Base-by-base conservation (phyloP, 148 eudicot genomes). In the Agrostemma githago region DNA sequence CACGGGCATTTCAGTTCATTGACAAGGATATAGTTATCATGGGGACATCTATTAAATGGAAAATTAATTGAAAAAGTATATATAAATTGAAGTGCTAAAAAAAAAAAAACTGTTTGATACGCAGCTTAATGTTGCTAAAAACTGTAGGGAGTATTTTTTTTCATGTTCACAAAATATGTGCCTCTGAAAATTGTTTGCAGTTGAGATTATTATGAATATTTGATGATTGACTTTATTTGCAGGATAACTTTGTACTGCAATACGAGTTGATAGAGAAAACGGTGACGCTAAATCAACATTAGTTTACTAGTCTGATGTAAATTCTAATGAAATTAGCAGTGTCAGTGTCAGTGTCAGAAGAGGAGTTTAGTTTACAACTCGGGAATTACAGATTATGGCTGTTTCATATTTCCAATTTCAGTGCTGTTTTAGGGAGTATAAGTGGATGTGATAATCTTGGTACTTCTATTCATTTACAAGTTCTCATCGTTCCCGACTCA, bases 221-320 rank as follows among this genome's bases (percentile, higher is more conserved):
- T 12, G 56, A 51, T 51, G 56, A 10, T 42, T 40, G 14, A 15
- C 59, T 60, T 56, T 68, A 10, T 64, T 37, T 82, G 79, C 86
- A 91, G 93, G 91, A 89, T 64, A 82, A 87, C 79, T 89, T 89
- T 77, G 84, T 87, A 63, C 83, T 91, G 44, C 87, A 87, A 16
- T 91, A 87, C 61, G 93, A 91, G 57, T 53, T 73, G 78, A 46
- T 91, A 12, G 97, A 91, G 82, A 86, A 86, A 75, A 83, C 85
- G 74, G 90, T 91, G 3, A 54, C 71, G 4, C 71, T 86, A 15
- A 53, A 70, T 20, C 86, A 81, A 42, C 87, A 79, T 5, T 77
- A 71, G 80, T n/a, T 62, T 70, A 38, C 62, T 54, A 39, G 68
- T n/a, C 19, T 48, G 40, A 39, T 77, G 80, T 77, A 77, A 63